phyloP scores from a whole-genome alignment of 1,139 yeast species.

The Pichia sp. region DNA sequence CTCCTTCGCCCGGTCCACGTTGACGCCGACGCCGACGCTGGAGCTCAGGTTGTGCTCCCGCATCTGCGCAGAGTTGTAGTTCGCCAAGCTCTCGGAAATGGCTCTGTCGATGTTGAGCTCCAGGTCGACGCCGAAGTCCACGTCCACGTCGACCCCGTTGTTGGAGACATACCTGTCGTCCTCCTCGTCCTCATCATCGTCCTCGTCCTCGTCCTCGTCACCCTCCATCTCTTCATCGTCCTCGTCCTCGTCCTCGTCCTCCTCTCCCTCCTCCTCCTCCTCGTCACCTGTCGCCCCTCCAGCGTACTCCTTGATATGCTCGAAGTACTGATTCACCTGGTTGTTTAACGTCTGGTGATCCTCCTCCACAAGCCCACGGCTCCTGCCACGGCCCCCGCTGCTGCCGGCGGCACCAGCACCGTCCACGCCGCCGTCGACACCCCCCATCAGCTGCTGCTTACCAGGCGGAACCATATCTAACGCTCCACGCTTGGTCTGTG shows the following conservation, averaged over 20 bases:
- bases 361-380: conserved; percentile 2
- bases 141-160: conserved; percentile 6
- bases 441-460: conserved; percentile 1
- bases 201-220: conserved; percentile 16
- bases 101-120: conserved; percentile 17
- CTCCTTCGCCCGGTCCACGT: neutral
- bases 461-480: conserved; percentile 2
- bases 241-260: neutral
- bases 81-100: conserved; percentile 9
- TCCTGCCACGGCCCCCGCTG: neutral
- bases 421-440: neutral
- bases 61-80: conserved; percentile 1
- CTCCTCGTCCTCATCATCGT: conserved; percentile 17
- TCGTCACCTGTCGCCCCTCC: conserved; percentile 11
- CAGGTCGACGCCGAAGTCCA: conserved; percentile 25
- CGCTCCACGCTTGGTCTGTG: neutral
- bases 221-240: conserved; percentile 14
- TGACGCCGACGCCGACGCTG: neutral
- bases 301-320: conserved; percentile 25
- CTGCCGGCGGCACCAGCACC: neutral
- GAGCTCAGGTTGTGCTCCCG: neutral
- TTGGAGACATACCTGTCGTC: conserved; percentile 8
- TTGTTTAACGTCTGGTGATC: conserved; percentile 27
- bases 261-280: neutral
- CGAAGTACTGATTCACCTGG: conserved; percentile 29